A percentile compares a stretch with the other conserved stretches of the same genome.
These are phyloP conservation scores for Termitomyces sp. DNA, from an alignment of 768 basidiomycete genomes.

Conservation along the genomic window DNA sequence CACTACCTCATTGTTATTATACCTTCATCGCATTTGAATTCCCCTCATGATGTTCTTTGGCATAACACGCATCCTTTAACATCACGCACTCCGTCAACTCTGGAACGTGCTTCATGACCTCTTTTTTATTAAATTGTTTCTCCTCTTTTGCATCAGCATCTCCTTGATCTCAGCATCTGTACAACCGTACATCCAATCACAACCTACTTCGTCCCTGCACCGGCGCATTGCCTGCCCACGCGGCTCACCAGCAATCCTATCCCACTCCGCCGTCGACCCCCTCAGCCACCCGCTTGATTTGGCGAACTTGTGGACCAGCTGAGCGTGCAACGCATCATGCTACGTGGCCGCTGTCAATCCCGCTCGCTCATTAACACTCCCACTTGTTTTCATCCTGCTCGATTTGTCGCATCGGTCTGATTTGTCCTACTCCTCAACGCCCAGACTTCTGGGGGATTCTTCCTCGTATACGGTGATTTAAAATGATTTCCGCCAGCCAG, in stretches of 20 bases:
- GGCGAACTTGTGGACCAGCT: not conserved
- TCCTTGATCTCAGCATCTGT: conserved; percentile 13
- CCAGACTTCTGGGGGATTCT: not conserved
- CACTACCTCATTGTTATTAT: conserved; percentile 3
- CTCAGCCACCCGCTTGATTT: not conserved
- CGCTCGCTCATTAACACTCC: conserved; percentile 1
- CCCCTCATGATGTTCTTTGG: not conserved
- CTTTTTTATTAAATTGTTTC: not conserved
- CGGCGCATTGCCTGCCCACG: not conserved
- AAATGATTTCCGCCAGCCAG: not conserved
- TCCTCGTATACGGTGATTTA: not conserved
- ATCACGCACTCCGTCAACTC: not conserved
- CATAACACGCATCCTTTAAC: conserved; percentile 1
- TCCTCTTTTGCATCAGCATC: conserved; percentile 9
- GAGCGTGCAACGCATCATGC: not conserved
- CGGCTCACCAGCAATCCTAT: not conserved
- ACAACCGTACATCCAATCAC: conserved; percentile 8
- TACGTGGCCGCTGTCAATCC: not conserved
- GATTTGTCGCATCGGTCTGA: conserved; percentile 16
- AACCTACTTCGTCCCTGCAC: not conserved
- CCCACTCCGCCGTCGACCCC: not conserved
- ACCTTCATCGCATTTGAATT: conserved; percentile 3
- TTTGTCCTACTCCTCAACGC: not conserved
- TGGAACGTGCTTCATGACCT: not conserved
- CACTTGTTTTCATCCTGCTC: conserved; percentile 9